phyloP scores from a whole-genome alignment of 768 basidiomycete species.

The Xerocomellus chrysenteron region DNA sequence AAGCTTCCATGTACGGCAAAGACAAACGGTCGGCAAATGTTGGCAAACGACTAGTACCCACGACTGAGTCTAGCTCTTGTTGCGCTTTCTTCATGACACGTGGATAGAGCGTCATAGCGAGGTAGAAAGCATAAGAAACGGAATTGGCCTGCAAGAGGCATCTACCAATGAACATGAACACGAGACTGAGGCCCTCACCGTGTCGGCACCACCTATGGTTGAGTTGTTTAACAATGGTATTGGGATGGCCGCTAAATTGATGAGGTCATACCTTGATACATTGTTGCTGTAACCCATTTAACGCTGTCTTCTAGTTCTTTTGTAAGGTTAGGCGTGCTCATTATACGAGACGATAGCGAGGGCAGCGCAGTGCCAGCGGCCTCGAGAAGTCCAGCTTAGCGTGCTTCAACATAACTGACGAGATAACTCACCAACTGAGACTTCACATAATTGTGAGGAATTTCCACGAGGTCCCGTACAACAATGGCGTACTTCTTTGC shows the following conservation, averaged over 20 bases:
- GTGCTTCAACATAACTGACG: not conserved
- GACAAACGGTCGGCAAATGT: constrained; percentile 23
- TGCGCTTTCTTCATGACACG: constrained; percentile 26
- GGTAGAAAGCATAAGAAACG: constrained; percentile 15
- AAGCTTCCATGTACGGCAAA: constrained; percentile 29
- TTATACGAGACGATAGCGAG: constrained; percentile 14
- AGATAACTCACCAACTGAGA: constrained; percentile 16
- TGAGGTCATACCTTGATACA: constrained; percentile 12
- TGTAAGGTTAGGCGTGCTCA: constrained; percentile 5
- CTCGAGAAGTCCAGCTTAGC: constrained; percentile 1
- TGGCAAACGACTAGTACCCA: constrained; percentile 26
- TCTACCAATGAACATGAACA: not conserved
- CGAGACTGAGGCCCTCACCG: constrained; percentile 13
- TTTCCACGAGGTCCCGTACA: constrained; percentile 4
- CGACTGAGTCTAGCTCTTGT: constrained; percentile 27
- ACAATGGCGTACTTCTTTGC: constrained; percentile 11
- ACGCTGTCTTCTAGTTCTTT: constrained; percentile 17
- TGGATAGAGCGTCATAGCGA: constrained; percentile 32
- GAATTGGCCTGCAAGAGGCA: constrained; percentile 13
- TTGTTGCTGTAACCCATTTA: constrained; percentile 16
- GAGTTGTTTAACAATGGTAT: not conserved
- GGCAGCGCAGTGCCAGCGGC: constrained; percentile 16
- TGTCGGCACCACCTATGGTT: constrained; percentile 25
- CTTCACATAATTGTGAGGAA: constrained; percentile 13
- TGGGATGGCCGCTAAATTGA: not conserved